phyloP scores from a whole-genome alignment of 352 stramenopile genomes.

The Globisporangium rhizosaccharum region DNA sequence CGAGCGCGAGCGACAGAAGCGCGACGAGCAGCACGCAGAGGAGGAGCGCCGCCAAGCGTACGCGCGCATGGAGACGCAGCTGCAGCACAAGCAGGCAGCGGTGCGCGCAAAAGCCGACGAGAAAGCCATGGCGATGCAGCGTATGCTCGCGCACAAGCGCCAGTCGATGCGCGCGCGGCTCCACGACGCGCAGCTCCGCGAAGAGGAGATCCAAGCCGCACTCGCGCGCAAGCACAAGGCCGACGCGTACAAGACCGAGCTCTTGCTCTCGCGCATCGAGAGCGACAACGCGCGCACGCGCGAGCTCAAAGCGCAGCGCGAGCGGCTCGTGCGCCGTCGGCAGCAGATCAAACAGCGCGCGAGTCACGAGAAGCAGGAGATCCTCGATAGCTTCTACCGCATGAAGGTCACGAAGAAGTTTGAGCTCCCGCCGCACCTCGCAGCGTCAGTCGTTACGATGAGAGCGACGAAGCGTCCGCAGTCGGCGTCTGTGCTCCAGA shows the following conservation, averaged over 20 bases:
- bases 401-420: slow-evolving; percentile 83
- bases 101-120: slow-evolving; percentile 44
- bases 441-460: slow-evolving; percentile 14
- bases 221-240: slow-evolving; percentile 54
- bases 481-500: slow-evolving; percentile 31
- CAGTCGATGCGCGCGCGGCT: slow-evolving; percentile 39
- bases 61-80: slow-evolving; percentile 55
- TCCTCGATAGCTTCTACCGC: slow-evolving; percentile 77
- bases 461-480: slow-evolving; percentile 16
- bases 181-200: slow-evolving; percentile 67
- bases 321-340: slow-evolving; percentile 43
- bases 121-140: slow-evolving; percentile 44
- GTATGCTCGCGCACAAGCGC: slow-evolving; percentile 51
- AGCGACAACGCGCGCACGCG: slow-evolving; percentile 51
- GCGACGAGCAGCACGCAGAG: slow-evolving; percentile 42
- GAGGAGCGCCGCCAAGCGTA: slow-evolving; percentile 49
- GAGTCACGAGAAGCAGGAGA: slow-evolving; percentile 54
- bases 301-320: slow-evolving; percentile 52
- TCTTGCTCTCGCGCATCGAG: slow-evolving; percentile 59
- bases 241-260: slow-evolving; percentile 49
- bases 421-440: slow-evolving; percentile 49
- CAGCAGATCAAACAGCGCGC: slow-evolving; percentile 66
- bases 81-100: slow-evolving; percentile 32
- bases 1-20: slow-evolving; percentile 40
- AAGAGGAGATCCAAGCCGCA: slow-evolving; percentile 71